These are phyloP conservation scores for Daldinia sp. DNA, from an alignment of 2,329 filamentous ascomycete genomes.

Conservation along the genomic window DNA sequence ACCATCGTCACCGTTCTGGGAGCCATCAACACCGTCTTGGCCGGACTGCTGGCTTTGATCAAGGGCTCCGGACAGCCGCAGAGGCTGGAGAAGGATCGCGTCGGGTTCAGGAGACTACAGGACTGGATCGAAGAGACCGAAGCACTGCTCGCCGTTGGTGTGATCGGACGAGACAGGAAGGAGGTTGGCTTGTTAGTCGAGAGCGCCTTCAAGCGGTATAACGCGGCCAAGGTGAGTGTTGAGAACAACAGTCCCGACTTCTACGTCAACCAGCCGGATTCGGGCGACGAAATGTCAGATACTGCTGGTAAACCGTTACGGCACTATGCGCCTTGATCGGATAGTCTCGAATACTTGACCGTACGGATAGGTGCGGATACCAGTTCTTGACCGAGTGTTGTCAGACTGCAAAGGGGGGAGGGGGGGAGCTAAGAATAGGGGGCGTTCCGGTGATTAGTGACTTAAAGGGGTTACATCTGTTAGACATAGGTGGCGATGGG, in stretches of 20 bases:
- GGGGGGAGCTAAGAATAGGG: background rate
- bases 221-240: slow-evolving; percentile 52
- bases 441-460: background rate
- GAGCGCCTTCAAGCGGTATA: slow-evolving; percentile 54
- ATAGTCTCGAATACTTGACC: background rate
- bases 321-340: background rate
- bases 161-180: slow-evolving; percentile 52
- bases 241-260: slow-evolving; percentile 54
- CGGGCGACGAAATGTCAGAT: slow-evolving; percentile 13
- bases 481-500: background rate
- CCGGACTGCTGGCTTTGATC: slow-evolving; percentile 66
- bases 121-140: slow-evolving; percentile 65
- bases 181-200: slow-evolving; percentile 56
- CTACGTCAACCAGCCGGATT: slow-evolving; percentile 44
- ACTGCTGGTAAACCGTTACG: slow-evolving; percentile 24
- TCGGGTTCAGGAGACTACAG: slow-evolving; percentile 56
- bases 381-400: background rate
- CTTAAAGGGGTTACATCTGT: background rate
- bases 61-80: slow-evolving; percentile 61
- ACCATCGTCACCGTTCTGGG: slow-evolving; percentile 65
- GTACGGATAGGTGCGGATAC: background rate
- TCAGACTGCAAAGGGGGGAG: background rate
- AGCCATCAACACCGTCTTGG: slow-evolving; percentile 68
- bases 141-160: slow-evolving; percentile 52
- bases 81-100: slow-evolving; percentile 55